These are phyloP conservation scores for Houttuynia cordata DNA, from an alignment of 164 flowering plant species.

Conservation along the genomic window DNA sequence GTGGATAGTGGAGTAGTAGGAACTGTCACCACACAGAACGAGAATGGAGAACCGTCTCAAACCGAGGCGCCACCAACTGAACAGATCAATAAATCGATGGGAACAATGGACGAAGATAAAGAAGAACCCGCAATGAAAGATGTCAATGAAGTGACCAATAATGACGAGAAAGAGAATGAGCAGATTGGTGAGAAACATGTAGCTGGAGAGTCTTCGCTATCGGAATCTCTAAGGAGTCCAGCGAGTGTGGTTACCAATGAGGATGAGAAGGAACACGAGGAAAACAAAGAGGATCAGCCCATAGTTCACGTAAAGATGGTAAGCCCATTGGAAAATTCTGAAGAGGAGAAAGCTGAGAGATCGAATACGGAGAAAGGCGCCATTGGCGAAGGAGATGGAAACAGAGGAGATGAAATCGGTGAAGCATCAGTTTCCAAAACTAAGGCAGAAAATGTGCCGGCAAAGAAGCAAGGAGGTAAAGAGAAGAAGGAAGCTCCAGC, in stretches of 20 bases:
- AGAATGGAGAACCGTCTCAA: constrained; percentile 1
- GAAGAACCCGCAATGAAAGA: background rate
- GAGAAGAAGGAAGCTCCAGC: constrained; percentile 30
- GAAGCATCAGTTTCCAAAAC: constrained; percentile 4
- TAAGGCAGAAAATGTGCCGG: constrained; percentile 1
- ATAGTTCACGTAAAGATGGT: background rate
- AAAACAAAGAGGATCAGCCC: background rate
- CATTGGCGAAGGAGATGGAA: constrained; percentile 1
- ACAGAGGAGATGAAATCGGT: constrained; percentile 7
- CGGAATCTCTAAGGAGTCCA: background rate
- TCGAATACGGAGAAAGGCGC: constrained; percentile 5
- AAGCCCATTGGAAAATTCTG: background rate
- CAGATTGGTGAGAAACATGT: background rate
- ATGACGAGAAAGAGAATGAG: background rate
- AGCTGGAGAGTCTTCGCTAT: background rate
- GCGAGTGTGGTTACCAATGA: background rate
- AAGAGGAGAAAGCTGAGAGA: constrained; percentile 3
- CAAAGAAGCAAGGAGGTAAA: constrained; percentile 4
- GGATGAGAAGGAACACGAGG: background rate
- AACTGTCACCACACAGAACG: background rate
- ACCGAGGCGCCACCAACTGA: constrained; percentile 5
- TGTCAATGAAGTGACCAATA: background rate
- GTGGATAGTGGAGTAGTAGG: constrained; percentile 11
- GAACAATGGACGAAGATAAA: constrained; percentile 4
- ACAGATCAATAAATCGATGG: background rate